Evolutionary conservation across 2,329 filamentous ascomycete genomes (phyloP).

Genomic region (Penicillium sp.): DNA sequence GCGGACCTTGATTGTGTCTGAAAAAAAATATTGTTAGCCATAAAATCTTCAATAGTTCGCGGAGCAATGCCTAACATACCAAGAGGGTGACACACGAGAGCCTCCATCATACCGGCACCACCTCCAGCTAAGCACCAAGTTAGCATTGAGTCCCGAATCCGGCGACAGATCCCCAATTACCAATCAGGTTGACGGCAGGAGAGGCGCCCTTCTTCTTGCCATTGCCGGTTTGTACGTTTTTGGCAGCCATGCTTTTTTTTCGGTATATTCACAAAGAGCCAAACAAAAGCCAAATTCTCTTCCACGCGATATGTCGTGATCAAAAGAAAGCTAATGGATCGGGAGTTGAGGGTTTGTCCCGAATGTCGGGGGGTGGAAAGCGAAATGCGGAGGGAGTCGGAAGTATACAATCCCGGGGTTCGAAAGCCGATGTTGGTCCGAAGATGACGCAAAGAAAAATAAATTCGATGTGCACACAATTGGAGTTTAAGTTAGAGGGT

Average conservation of each 20-base stretch:
- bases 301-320: neutral
- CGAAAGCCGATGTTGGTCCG: conserved; percentile 4
- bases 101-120: conserved; percentile 99
- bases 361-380: conserved; percentile 22
- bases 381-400: conserved; percentile 35
- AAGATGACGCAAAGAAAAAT: conserved; percentile 10
- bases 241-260: conserved; percentile 56
- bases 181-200: conserved; percentile 85
- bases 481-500: neutral
- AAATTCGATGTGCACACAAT: neutral
- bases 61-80: conserved; percentile 53
- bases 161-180: conserved; percentile 50
- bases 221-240: conserved; percentile 53
- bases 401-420: conserved; percentile 32
- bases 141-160: conserved; percentile 16
- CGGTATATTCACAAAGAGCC: neutral
- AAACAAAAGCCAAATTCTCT: neutral
- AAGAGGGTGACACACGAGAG: conserved; percentile 89
- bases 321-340: conserved; percentile 3
- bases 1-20: conserved; percentile 96
- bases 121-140: conserved; percentile 69
- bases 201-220: conserved; percentile 69
- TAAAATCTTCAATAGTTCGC: neutral
- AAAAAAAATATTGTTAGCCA: conserved; percentile 22
- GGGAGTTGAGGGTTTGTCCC: neutral